A percentile compares a stretch with the other conserved stretches of the same genome.
Evolutionary conservation across 2,329 filamentous ascomycete species (phyloP).

Genomic region (Mollisia scopiformis): DNA sequence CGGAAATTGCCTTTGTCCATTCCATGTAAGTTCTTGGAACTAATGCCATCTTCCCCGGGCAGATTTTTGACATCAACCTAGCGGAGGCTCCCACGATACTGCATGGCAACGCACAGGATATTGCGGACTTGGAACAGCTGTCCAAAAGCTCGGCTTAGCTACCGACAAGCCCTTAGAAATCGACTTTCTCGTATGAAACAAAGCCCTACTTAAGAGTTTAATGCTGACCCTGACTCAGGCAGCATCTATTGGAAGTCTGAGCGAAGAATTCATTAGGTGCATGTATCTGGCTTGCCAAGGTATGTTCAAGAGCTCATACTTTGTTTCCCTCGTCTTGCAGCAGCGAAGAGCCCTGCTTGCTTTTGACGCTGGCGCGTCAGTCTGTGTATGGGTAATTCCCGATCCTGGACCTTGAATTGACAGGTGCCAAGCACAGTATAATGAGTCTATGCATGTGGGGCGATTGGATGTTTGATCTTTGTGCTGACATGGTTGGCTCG

Average conservation of each 20-base stretch:
- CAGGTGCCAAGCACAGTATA: neutral
- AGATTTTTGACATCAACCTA: conserved; percentile 31
- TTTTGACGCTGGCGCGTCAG: neutral
- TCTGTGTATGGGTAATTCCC: neutral
- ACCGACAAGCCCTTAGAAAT: conserved; percentile 61
- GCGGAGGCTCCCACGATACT: conserved; percentile 57
- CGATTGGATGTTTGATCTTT: neutral
- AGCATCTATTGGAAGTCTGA: conserved; percentile 81
- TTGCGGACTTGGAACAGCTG: conserved; percentile 69
- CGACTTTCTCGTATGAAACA: conserved; percentile 68
- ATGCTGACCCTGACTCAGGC: conserved; percentile 49
- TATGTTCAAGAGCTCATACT: conserved; percentile 22
- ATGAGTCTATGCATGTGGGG: neutral
- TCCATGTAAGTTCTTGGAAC: conserved; percentile 66
- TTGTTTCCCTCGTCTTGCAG: neutral
- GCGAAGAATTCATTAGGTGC: conserved; percentile 63
- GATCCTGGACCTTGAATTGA: neutral
- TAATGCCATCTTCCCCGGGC: neutral
- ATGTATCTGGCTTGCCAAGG: conserved; percentile 63
- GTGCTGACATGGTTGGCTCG: conserved; percentile 11
- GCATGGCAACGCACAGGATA: conserved; percentile 65
- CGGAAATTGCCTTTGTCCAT: conserved; percentile 78
- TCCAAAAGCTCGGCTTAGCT: conserved; percentile 64
- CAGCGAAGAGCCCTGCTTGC: neutral
- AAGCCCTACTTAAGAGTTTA: neutral